These are phyloP conservation scores for Striga asiatica DNA, from an alignment of 257 asterid genomes.

Conservation along the genomic window DNA sequence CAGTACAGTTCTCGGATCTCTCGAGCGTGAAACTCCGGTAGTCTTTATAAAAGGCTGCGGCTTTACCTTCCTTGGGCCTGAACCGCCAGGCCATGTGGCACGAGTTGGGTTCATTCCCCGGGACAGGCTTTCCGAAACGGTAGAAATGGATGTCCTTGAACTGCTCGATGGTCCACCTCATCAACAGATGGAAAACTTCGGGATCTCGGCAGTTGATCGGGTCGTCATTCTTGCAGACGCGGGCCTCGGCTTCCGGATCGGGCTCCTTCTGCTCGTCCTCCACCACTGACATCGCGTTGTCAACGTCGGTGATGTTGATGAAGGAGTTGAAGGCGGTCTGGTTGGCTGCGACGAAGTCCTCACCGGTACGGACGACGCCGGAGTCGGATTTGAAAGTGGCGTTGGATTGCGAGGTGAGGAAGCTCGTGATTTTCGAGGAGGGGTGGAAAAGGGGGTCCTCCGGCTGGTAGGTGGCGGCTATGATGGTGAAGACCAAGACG, in stretches of 20 bases:
- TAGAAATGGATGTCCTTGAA: constrained; percentile 69
- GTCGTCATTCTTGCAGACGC: constrained; percentile 43
- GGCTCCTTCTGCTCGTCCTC: constrained; percentile 14
- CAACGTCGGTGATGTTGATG: constrained; percentile 79
- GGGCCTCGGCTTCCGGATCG: constrained; percentile 1
- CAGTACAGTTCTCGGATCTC: constrained; percentile 60
- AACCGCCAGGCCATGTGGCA: constrained; percentile 99
- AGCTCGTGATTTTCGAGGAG: constrained; percentile 65
- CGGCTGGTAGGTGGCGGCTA: constrained; percentile 89
- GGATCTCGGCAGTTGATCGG: constrained; percentile 64
- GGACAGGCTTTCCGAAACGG: constrained; percentile 83
- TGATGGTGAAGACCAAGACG: constrained; percentile 71
- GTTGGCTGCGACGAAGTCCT: constrained; percentile 68
- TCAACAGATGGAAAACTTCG: constrained; percentile 77
- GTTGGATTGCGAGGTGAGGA: constrained; percentile 69
- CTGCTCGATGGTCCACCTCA: constrained; percentile 71
- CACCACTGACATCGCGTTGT: constrained; percentile 15
- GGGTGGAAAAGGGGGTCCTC: constrained; percentile 90
- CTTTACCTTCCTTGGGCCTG: constrained; percentile 91
- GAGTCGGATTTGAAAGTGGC: constrained; percentile 76
- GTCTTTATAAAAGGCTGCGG: constrained; percentile 77
- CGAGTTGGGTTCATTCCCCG: constrained; percentile 40
- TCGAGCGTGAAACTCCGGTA: constrained; percentile 54
- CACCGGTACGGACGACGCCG: constrained; percentile 79
- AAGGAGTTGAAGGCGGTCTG: constrained; percentile 63